Conservation (phyloP, 1,284 basidiomycete species). For the Irpex lacteus region DNA sequence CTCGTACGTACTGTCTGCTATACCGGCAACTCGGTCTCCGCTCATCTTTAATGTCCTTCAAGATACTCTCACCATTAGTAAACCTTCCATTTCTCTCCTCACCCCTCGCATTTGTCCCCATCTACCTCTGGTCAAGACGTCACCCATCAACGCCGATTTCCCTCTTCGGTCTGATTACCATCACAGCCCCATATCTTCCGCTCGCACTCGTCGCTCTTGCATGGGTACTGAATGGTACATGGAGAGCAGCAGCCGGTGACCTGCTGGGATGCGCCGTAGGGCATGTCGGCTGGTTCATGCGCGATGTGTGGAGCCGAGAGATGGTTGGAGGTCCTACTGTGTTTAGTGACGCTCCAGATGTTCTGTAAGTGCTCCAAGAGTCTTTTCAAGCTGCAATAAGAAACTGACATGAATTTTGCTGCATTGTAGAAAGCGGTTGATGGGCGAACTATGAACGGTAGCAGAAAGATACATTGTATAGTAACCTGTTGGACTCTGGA, state of each 20-base stretch:
- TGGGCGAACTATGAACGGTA: slow-evolving; percentile 49
- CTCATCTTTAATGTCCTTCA: slow-evolving; percentile 9
- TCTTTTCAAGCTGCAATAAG: background rate
- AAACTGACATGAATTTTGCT: background rate
- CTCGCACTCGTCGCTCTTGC: slow-evolving; percentile 86
- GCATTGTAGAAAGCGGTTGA: slow-evolving; percentile 53
- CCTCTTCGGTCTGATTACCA: slow-evolving; percentile 91
- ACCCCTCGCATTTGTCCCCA: slow-evolving; percentile 88
- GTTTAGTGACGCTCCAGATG: slow-evolving; percentile 75
- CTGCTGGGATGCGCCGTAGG: slow-evolving; percentile 88
- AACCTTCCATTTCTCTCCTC: slow-evolving; percentile 90
- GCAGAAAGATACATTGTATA: too few species aligned
- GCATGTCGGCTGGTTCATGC: slow-evolving; percentile 89
- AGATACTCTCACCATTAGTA: slow-evolving; percentile 82
- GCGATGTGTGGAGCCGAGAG: slow-evolving; percentile 94
- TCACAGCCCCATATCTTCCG: slow-evolving; percentile 95
- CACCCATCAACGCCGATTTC: slow-evolving; percentile 95
- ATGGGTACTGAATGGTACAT: slow-evolving; percentile 88
- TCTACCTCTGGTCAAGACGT: slow-evolving; percentile 94
- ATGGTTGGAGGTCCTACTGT: slow-evolving; percentile 76
- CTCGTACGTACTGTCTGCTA: slow-evolving; percentile 52
- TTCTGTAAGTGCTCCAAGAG: slow-evolving; percentile 60
- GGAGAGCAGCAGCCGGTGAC: slow-evolving; percentile 83
- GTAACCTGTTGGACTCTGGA: too few species aligned
- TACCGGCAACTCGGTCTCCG: background rate